A percentile compares a stretch with the other conserved stretches of the same genome.
Conservation (phyloP, 2,329 filamentous ascomycete species). For the Botrytis tulipae region DNA sequence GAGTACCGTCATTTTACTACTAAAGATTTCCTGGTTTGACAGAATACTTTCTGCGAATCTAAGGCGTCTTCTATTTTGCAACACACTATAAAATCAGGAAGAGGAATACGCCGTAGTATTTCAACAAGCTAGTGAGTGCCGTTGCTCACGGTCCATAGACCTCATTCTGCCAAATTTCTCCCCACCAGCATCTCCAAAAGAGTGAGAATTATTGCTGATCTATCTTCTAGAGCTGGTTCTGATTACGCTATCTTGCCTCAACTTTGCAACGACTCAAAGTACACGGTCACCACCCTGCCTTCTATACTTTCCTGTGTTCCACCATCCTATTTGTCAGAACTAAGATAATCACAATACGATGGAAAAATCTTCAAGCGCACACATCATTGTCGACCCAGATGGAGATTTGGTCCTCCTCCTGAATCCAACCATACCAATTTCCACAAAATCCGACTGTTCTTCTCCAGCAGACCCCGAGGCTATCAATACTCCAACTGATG, state of each 20-base stretch:
- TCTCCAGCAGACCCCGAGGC: too few species aligned
- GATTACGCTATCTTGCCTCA: not conserved
- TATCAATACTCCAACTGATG: not conserved
- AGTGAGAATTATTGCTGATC: too few species aligned
- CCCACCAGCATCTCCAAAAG: too few species aligned
- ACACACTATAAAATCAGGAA: not conserved
- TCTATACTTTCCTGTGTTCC: accelerated
- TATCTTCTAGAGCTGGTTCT: not conserved
- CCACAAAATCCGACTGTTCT: not conserved
- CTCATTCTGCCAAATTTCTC: too few species aligned
- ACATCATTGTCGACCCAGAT: not conserved
- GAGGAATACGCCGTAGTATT: too few species aligned
- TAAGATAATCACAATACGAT: not conserved
- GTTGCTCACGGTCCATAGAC: not conserved
- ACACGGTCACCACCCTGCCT: not conserved
- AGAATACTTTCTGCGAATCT: not conserved
- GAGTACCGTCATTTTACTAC: not conserved
- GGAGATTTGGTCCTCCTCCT: not conserved
- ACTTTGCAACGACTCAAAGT: not conserved
- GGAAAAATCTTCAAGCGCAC: not conserved
- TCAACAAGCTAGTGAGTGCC: not conserved
- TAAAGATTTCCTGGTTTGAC: not conserved
- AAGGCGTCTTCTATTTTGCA: not conserved
- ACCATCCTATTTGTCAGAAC: too few species aligned
- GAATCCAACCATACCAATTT: too few species aligned